Evolutionary conservation across 208 protist genomes (phyloP), one percentile per base, ranked within the genome.

Genomic region (Crithidia fasciculata): DNA sequence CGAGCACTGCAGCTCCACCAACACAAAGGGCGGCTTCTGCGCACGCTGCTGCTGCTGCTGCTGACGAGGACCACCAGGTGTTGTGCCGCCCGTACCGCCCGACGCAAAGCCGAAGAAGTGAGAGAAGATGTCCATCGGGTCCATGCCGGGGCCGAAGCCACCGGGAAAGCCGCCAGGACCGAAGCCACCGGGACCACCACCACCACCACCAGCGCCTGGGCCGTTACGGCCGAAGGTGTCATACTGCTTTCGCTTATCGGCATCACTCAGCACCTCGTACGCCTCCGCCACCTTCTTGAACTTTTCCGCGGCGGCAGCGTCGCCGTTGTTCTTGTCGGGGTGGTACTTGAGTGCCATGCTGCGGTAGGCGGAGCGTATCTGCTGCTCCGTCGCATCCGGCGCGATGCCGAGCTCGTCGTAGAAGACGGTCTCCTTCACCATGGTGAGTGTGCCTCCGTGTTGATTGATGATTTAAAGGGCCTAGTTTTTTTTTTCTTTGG

Each of bases 211-310:
- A 97, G 69, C 63, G 84, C 86, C 91, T 0, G 98, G 78, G 40
- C 96, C 97, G 68, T 98, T 94, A 89, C 95, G 76, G 52, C 78
- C 81, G 59, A 78, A 84, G 15, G 49, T 74, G 80, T 99, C 98
- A 76, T 99, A 99, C 44, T 98, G 73, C 62, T 85, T 65, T 40
- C 96, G 86, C 73, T 98, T 97, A 39, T 97, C 75, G 13, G 58
- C 53, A 56, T 99, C 96, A 45, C 69, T 83, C 4, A 99, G 82
- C 4, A 99, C 83, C 54, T 99, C 97, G 81, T 99, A 99, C 12
- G 98, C 98, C 47, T 95, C 80, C 16, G 84, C 89, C 40, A 99
- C 91, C 65, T 88, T 80, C 63, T 92, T 87, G 59, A 95, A 95
- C 67, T 92, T 93, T 55, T 94, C 83, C 15, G 81, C 80, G 19